phyloP scores from a whole-genome alignment of 2,329 filamentous ascomycete genomes.

The Amauroascus niger region DNA sequence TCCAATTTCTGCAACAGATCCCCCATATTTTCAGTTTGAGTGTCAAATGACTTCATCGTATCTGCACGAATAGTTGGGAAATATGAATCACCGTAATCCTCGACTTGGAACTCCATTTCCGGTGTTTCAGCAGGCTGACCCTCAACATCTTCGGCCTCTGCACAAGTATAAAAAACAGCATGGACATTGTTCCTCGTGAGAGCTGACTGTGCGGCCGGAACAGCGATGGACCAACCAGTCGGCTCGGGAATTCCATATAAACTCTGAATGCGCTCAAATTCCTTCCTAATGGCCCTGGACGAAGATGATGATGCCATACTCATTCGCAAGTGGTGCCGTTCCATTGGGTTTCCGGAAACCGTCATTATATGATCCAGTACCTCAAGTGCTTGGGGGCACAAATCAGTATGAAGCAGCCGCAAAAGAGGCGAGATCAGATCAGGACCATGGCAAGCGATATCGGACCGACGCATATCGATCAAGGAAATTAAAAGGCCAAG shows the following conservation, averaged over 20 bases:
- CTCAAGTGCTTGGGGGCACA: conserved; percentile 81
- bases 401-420: conserved; percentile 80
- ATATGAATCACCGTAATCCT: conserved; percentile 70
- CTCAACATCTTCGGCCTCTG: conserved; percentile 53
- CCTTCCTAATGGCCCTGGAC: conserved; percentile 76
- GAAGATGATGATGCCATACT: conserved; percentile 82
- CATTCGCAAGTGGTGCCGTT: conserved; percentile 92
- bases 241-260: conserved; percentile 94
- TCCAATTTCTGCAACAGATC: conserved; percentile 74
- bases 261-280: conserved; percentile 89
- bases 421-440: conserved; percentile 91
- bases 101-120: conserved; percentile 84
- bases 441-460: conserved; percentile 81
- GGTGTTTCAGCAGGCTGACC: conserved; percentile 54
- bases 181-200: conserved; percentile 86
- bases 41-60: conserved; percentile 86
- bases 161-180: conserved; percentile 90
- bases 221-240: conserved; percentile 90
- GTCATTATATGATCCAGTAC: conserved; percentile 94
- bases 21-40: conserved; percentile 54
- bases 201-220: conserved; percentile 80
- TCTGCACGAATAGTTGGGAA: conserved; percentile 69
- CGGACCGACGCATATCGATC: conserved; percentile 84
- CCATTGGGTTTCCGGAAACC: conserved; percentile 83
- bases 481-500: conserved; percentile 76